Evolutionary conservation across 2,329 filamentous ascomycete species (phyloP).

Genomic region (Lachnellula occidentalis): DNA sequence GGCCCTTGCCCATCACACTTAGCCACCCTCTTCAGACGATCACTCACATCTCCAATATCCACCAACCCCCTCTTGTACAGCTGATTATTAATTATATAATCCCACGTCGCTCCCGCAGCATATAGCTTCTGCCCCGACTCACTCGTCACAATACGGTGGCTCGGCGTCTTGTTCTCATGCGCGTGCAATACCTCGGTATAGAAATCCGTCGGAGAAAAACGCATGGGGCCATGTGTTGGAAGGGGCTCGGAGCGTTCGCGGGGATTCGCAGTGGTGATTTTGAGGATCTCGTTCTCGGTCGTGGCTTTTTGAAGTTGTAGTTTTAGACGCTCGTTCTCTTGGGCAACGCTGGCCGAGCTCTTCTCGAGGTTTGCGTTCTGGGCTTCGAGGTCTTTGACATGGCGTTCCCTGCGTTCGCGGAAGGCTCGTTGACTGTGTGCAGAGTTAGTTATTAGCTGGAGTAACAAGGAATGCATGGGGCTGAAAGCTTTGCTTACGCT

Average conservation of each 20-base stretch:
- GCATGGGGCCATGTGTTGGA: slow-evolving; percentile 58
- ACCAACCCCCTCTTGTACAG: slow-evolving; percentile 72
- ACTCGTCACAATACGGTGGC: slow-evolving; percentile 63
- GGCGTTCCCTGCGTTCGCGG: slow-evolving; percentile 89
- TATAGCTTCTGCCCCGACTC: slow-evolving; percentile 64
- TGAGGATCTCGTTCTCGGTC: slow-evolving; percentile 89
- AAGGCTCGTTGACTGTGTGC: slow-evolving; percentile 79
- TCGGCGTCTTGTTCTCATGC: slow-evolving; percentile 56
- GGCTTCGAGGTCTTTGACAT: slow-evolving; percentile 86
- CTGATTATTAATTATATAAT: slow-evolving; percentile 76
- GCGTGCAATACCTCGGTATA: slow-evolving; percentile 57
- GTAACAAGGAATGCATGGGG: background rate
- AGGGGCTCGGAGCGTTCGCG: slow-evolving; percentile 28
- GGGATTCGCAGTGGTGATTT: slow-evolving; percentile 61
- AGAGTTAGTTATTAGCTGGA: background rate
- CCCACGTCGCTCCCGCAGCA: slow-evolving; percentile 78
- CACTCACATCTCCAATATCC: slow-evolving; percentile 75
- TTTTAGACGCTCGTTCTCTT: slow-evolving; percentile 83
- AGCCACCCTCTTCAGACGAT: slow-evolving; percentile 67
- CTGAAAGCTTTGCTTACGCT: slow-evolving; percentile 49
- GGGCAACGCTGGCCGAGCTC: slow-evolving; percentile 63
- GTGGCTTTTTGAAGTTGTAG: slow-evolving; percentile 75
- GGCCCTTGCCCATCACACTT: slow-evolving; percentile 84
- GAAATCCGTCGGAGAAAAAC: slow-evolving; percentile 68
- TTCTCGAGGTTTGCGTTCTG: slow-evolving; percentile 76